A percentile compares a stretch with the other conserved stretches of the same genome.
Conservation (phyloP, 108 stramenopile genomes). For the Parmales sp. region DNA sequence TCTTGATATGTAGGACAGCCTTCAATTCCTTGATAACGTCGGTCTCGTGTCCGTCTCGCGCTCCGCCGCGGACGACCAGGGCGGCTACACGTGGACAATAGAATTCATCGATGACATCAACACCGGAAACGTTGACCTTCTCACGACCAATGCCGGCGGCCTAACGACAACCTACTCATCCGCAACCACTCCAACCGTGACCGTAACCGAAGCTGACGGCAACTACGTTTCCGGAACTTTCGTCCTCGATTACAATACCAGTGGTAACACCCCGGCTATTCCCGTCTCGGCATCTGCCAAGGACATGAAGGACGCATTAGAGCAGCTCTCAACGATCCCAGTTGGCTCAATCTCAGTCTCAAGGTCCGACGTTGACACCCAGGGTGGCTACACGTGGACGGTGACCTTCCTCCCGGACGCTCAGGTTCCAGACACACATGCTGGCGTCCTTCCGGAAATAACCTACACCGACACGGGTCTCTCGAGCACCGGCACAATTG, state of each 20-base stretch:
- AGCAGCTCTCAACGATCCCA: constrained; percentile 35
- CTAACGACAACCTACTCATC: constrained; percentile 33
- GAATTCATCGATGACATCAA: constrained; percentile 55
- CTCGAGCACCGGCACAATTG: too few relatives aligned
- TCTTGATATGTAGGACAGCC: constrained; percentile 32
- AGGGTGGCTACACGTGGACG: constrained; percentile 60
- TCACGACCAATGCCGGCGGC: constrained; percentile 33
- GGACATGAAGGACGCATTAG: constrained; percentile 41
- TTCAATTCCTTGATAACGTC: constrained; percentile 43
- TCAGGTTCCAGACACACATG: constrained; percentile 5
- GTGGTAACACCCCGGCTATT: constrained; percentile 16
- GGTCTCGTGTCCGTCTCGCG: constrained; percentile 47
- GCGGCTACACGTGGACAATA: constrained; percentile 43
- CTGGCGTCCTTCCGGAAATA: constrained; percentile 41
- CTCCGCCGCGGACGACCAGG: constrained; percentile 34
- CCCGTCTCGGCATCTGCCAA: constrained; percentile 45
- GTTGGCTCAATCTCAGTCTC: constrained; percentile 25
- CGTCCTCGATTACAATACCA: constrained; percentile 18
- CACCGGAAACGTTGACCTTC: constrained; percentile 36
- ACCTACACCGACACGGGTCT: too few relatives aligned
- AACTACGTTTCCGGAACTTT: constrained; percentile 31
- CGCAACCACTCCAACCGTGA: constrained; percentile 25
- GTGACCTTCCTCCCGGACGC: constrained; percentile 44
- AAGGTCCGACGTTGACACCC: constrained; percentile 22
- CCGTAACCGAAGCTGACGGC: constrained; percentile 22